Conservation (phyloP, 345 rosid species). For the Trapa incisa region DNA sequence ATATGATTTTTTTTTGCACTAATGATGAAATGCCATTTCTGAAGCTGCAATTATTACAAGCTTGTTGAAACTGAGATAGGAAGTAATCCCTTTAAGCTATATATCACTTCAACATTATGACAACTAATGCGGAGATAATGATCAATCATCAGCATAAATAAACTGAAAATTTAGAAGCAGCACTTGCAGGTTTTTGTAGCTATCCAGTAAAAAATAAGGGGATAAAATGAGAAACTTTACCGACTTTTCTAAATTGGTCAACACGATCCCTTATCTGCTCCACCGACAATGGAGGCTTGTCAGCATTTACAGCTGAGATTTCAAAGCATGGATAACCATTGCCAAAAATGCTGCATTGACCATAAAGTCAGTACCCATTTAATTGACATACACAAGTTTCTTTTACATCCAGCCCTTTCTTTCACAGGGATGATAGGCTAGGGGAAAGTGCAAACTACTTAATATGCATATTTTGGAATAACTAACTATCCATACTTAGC, state of each 20-base stretch:
- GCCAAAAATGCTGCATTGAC: slow-evolving; percentile 38
- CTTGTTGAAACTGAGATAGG: not conserved
- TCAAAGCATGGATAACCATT: slow-evolving; percentile 84
- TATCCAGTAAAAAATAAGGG: not conserved
- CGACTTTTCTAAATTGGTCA: slow-evolving; percentile 56
- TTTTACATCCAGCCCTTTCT: not conserved
- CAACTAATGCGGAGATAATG: not conserved
- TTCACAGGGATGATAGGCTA: too few relatives aligned
- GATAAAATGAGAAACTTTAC: slow-evolving; percentile 26
- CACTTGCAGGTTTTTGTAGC: not conserved
- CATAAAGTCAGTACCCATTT: not conserved
- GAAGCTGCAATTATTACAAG: not conserved
- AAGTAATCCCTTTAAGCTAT: not conserved
- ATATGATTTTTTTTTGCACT: not conserved
- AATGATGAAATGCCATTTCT: not conserved
- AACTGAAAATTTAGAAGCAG: not conserved
- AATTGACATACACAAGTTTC: not conserved
- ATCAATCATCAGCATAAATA: slow-evolving; percentile 1
- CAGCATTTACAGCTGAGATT: slow-evolving; percentile 82
- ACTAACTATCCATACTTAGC: not conserved
- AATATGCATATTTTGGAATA: not conserved
- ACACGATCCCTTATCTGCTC: slow-evolving; percentile 63
- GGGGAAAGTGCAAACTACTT: too few relatives aligned
- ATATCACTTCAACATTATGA: not conserved
- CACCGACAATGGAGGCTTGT: slow-evolving; percentile 73